Conservation (phyloP, 148 eudicot genomes). For the Rhododendron molle region DNA sequence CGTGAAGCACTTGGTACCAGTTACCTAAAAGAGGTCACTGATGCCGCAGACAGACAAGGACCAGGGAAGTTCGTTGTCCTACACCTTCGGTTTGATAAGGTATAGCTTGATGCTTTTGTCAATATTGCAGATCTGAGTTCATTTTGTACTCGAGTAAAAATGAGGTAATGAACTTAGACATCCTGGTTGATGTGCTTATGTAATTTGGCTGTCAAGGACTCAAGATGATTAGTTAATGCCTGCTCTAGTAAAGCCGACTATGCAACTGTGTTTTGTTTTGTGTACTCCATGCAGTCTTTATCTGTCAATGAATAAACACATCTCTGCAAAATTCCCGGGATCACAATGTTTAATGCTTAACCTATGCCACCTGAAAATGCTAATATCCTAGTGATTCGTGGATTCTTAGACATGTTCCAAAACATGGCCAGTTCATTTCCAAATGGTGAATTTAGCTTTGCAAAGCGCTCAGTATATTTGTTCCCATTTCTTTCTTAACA, state of each 20-base stretch:
- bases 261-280: conserved; percentile 1
- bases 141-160: background rate
- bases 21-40: conserved; percentile 42
- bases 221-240: background rate
- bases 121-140: background rate
- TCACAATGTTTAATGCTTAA: background rate
- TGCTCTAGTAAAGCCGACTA: background rate
- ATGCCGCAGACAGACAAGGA: conserved; percentile 28
- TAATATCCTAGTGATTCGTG: background rate
- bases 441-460: background rate
- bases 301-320: background rate
- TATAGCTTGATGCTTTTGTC: conserved; percentile 21
- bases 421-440: background rate
- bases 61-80: conserved; percentile 76
- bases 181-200: background rate
- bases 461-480: background rate
- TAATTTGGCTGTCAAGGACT: background rate
- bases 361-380: background rate
- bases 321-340: background rate
- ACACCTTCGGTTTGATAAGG: conserved; percentile 96
- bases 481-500: background rate
- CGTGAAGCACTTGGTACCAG: conserved; percentile 31
- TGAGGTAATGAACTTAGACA: background rate
- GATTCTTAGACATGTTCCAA: background rate
- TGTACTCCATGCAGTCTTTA: background rate